phyloP scores from a whole-genome alignment of 495 filamentous ascomycete genomes.

The Aspergillus funiculosus region DNA sequence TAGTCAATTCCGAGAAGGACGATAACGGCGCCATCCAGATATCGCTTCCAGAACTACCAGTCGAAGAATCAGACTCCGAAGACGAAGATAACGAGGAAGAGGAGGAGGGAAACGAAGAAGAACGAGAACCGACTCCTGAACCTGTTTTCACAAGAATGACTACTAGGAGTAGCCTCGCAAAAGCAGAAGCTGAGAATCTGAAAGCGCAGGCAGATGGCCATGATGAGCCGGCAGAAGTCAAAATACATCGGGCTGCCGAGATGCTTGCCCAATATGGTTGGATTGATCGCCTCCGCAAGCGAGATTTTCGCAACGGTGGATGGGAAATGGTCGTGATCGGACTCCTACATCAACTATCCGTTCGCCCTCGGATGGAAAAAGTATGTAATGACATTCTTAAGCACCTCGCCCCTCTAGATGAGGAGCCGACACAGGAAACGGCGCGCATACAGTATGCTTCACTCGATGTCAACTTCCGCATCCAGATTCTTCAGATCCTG shows the following conservation, averaged over 20 bases:
- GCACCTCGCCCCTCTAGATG: slow-evolving; percentile 69
- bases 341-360: slow-evolving; percentile 76
- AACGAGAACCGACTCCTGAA: slow-evolving; percentile 51
- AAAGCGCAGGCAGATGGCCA: slow-evolving; percentile 42
- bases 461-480: slow-evolving; percentile 76
- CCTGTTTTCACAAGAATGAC: slow-evolving; percentile 62
- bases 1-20: slow-evolving; percentile 69
- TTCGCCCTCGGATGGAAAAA: slow-evolving; percentile 60
- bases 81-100: slow-evolving; percentile 26
- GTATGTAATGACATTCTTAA: slow-evolving; percentile 72
- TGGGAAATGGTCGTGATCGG: slow-evolving; percentile 91
- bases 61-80: slow-evolving; percentile 52
- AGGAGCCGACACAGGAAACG: slow-evolving; percentile 66
- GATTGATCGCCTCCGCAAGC: slow-evolving; percentile 74
- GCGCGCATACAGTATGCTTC: slow-evolving; percentile 62
- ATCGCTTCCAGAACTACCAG: slow-evolving; percentile 68
- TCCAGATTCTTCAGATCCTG: slow-evolving; percentile 76
- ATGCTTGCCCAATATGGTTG: slow-evolving; percentile 63
- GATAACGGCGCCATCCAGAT: slow-evolving; percentile 71
- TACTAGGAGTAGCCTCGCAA: slow-evolving; percentile 78
- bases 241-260: slow-evolving; percentile 72
- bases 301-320: slow-evolving; percentile 83
- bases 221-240: slow-evolving; percentile 30
- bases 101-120: slow-evolving; percentile 53
- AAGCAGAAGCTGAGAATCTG: slow-evolving; percentile 63